Percentiles rank a stretch among this genome's conserved stretches.
Evolutionary conservation across 805 yeast species (phyloP).

Genomic region (Lipomyces mesembrius): DNA sequence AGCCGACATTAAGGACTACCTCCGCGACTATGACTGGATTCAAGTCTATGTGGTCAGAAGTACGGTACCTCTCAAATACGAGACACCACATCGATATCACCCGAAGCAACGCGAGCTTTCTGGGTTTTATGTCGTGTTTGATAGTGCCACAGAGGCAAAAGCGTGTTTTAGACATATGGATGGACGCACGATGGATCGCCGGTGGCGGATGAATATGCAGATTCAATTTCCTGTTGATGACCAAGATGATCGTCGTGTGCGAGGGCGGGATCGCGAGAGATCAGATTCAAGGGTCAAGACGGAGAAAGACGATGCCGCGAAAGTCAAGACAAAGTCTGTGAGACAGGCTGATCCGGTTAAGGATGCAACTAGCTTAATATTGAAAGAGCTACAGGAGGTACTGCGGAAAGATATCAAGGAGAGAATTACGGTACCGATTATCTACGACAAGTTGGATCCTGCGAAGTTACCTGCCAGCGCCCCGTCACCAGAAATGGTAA

Average conservation of each 20-base stretch:
- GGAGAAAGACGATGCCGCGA: conserved; percentile 28
- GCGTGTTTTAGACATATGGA: conserved; percentile 65
- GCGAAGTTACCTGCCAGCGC: conserved; percentile 36
- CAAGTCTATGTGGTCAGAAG: conserved; percentile 52
- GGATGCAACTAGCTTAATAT: conserved; percentile 62
- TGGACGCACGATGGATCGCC: conserved; percentile 54
- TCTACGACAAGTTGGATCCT: conserved; percentile 64
- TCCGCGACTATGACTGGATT: conserved; percentile 67
- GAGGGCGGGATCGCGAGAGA: conserved; percentile 1
- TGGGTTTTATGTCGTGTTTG: conserved; percentile 77
- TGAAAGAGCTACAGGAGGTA: conserved; percentile 66
- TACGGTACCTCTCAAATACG: conserved; percentile 8
- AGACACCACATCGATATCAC: conserved; percentile 15
- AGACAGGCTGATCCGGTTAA: conserved; percentile 51
- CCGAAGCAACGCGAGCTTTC: conserved; percentile 51
- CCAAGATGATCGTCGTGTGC: neutral
- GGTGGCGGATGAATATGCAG: conserved; percentile 61
- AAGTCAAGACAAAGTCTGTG: conserved; percentile 14
- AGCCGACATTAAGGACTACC: conserved; percentile 61
- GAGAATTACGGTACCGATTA: conserved; percentile 69
- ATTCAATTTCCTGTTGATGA: conserved; percentile 42
- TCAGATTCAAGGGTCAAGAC: neutral
- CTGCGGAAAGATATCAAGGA: conserved; percentile 74
- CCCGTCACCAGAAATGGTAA: neutral
- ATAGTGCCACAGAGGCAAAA: conserved; percentile 60